Evolutionary conservation across 163 green algal genomes (phyloP).

Genomic region (Scenedesmus sp.): DNA sequence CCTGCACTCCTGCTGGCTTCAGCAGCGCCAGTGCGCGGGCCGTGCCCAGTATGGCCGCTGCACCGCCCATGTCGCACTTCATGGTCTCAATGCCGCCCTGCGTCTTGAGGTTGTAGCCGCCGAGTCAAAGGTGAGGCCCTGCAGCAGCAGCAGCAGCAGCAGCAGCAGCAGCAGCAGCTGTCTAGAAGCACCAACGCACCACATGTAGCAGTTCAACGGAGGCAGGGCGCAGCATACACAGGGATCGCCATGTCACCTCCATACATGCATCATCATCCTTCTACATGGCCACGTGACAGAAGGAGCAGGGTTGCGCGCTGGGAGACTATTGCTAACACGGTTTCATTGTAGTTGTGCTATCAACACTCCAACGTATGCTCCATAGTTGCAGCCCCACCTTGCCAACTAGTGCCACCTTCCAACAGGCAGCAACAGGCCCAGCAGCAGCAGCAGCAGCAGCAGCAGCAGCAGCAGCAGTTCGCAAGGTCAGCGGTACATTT

Average conservation of each 20-base stretch:
- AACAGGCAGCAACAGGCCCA: background rate
- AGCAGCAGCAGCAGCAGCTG: background rate
- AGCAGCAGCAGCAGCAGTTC: background rate
- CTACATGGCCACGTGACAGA: too few species aligned
- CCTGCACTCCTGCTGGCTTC: slow-evolving; percentile 66
- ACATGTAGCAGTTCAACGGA: too few species aligned
- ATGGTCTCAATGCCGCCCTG: slow-evolving; percentile 76
- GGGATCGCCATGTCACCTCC: too few species aligned
- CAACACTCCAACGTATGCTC: background rate
- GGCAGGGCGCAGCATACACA: background rate
- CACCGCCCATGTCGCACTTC: slow-evolving; percentile 92
- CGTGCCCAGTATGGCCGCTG: slow-evolving; percentile 86
- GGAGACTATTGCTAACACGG: too few species aligned
- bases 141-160: slow-evolving; percentile 70
- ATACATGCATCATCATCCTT: too few species aligned
- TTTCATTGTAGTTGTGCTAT: background rate
- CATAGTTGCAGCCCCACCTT: background rate
- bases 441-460: slow-evolving; percentile 4
- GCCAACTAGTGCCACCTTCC: background rate
- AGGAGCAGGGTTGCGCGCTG: too few species aligned
- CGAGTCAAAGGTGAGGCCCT: slow-evolving; percentile 98
- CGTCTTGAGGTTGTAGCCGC: slow-evolving; percentile 84
- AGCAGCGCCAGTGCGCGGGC: slow-evolving; percentile 76
- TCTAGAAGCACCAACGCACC: too few species aligned
- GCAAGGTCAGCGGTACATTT: too few species aligned